Evolutionary conservation across 2,329 filamentous ascomycete genomes (phyloP).

Genomic region (Fusarium keratoplasticum): DNA sequence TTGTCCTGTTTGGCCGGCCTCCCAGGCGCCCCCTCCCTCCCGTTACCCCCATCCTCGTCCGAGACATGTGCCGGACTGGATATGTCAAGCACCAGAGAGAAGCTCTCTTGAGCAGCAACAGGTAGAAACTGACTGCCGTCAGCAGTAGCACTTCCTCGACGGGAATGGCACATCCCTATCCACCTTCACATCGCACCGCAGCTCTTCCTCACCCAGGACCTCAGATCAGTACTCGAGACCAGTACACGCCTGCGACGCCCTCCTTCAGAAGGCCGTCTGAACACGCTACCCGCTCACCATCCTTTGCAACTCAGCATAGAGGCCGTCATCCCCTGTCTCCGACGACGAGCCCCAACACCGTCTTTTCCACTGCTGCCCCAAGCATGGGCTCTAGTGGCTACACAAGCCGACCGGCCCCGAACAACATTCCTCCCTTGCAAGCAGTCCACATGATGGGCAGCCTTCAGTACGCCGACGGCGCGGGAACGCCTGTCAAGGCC

Average conservation of each 20-base stretch:
- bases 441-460: constrained; percentile 65
- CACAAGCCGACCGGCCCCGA: constrained; percentile 44
- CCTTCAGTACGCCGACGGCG: constrained; percentile 69
- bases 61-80: constrained; percentile 12
- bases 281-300: constrained; percentile 63
- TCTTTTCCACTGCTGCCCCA: constrained; percentile 56
- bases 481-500: constrained; percentile 67
- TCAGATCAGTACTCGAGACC: constrained; percentile 63
- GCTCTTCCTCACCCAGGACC: constrained; percentile 63
- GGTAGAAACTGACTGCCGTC: constrained; percentile 38
- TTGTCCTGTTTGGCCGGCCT: background rate
- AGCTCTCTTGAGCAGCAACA: constrained; percentile 8
- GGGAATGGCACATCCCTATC: constrained; percentile 70
- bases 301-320: constrained; percentile 58
- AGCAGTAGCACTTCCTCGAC: constrained; percentile 62
- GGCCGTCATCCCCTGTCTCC: constrained; percentile 67
- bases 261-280: constrained; percentile 62
- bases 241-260: constrained; percentile 64
- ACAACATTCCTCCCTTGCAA: constrained; percentile 65
- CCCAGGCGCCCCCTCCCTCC: background rate
- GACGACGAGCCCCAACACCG: constrained; percentile 61
- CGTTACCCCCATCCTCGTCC: background rate
- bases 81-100: constrained; percentile 17
- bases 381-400: constrained; percentile 63
- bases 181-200: constrained; percentile 55